phyloP scores from a whole-genome alignment of 345 rosid genomes.

The Bruguiera sexangula region DNA sequence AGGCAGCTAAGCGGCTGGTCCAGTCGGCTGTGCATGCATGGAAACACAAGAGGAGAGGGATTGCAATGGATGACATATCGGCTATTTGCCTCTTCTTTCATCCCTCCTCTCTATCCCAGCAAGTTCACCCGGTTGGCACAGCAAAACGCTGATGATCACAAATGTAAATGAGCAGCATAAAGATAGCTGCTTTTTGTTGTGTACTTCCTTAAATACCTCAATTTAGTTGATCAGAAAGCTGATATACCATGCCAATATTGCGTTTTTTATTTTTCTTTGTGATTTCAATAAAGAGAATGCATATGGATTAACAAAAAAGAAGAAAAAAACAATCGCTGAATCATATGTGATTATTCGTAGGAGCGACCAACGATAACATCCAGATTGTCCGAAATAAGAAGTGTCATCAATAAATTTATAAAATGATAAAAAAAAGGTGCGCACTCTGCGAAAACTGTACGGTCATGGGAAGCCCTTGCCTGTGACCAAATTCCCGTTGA shows the following conservation, averaged over 20 bases:
- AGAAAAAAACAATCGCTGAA: no score
- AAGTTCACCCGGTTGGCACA: slow-evolving; percentile 14
- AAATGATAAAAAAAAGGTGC: no score
- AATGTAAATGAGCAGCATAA: slow-evolving; percentile 8
- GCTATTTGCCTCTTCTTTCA: slow-evolving; percentile 87
- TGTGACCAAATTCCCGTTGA: no score
- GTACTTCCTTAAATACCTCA: not conserved
- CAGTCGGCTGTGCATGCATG: slow-evolving; percentile 61
- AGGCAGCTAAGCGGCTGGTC: slow-evolving; percentile 71
- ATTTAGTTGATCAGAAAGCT: not conserved
- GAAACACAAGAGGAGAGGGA: slow-evolving; percentile 68
- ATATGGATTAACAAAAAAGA: no score
- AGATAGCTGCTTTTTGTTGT: not conserved
- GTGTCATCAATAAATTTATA: no score
- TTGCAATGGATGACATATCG: slow-evolving; percentile 89
- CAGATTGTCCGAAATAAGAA: no score
- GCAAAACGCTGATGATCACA: slow-evolving; percentile 13
- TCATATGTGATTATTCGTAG: no score
- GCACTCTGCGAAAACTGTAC: no score
- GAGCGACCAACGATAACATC: no score
- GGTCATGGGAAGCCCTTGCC: no score
- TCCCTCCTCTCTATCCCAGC: slow-evolving; percentile 30
- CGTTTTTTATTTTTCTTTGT: no score
- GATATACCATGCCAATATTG: not conserved
- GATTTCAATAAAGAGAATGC: no score